Evolutionary conservation across 1,284 basidiomycete genomes (phyloP).

Genomic region (Tremellales sp.): DNA sequence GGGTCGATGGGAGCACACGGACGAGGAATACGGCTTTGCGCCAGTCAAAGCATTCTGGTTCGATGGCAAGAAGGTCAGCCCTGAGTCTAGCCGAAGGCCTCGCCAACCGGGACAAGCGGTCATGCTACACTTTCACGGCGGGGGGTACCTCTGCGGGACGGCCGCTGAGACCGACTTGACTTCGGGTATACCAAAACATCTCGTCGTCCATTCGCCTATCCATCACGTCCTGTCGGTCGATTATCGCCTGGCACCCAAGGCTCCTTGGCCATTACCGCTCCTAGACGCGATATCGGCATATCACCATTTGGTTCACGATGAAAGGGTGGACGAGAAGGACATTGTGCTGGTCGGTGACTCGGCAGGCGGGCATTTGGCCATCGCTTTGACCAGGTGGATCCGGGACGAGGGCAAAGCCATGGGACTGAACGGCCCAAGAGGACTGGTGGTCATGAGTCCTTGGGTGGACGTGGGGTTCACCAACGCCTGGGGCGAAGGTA

Average conservation of each 20-base stretch:
- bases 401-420: slow-evolving; percentile 28
- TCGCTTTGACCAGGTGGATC: slow-evolving; percentile 49
- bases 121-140: slow-evolving; percentile 40
- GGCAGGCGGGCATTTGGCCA: slow-evolving; percentile 65
- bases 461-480: slow-evolving; percentile 56
- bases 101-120: slow-evolving; percentile 32
- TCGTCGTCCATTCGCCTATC: slow-evolving; percentile 37
- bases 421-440: slow-evolving; percentile 48
- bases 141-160: slow-evolving; percentile 41
- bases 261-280: slow-evolving; percentile 60
- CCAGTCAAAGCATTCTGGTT: slow-evolving; percentile 41
- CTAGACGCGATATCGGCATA: slow-evolving; percentile 62
- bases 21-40: slow-evolving; percentile 26
- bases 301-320: slow-evolving; percentile 55
- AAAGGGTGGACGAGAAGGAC: slow-evolving; percentile 55
- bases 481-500: slow-evolving; percentile 35
- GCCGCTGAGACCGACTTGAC: slow-evolving; percentile 40
- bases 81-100: slow-evolving; percentile 9
- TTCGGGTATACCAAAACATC: slow-evolving; percentile 29
- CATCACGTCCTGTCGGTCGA: slow-evolving; percentile 41
- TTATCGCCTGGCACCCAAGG: slow-evolving; percentile 33
- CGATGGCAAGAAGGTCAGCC: slow-evolving; percentile 25
- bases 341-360: slow-evolving; percentile 65
- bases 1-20: slow-evolving; percentile 28
- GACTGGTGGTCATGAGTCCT: slow-evolving; percentile 58